These are phyloP conservation scores for Mycosphaerella sp. DNA, from an alignment of 2,329 filamentous ascomycete species.

Conservation along the genomic window DNA sequence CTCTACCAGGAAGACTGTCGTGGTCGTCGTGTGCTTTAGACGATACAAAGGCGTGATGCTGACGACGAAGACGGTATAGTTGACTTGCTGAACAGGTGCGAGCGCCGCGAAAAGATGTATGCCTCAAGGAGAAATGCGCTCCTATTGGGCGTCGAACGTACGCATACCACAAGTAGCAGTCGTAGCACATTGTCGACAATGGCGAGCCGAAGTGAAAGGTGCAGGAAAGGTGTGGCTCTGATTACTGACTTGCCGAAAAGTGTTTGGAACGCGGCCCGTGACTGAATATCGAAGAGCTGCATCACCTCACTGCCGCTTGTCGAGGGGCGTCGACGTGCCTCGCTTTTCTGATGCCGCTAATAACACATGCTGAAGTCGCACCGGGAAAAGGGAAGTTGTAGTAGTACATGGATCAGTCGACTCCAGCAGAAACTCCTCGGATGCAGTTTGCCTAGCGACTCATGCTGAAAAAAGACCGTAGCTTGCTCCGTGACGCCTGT, in stretches of 20 bases:
- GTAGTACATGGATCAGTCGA: conserved; percentile 27
- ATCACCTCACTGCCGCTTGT: conserved; percentile 16
- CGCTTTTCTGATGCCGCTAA: conserved; percentile 24
- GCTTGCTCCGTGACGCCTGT: conserved; percentile 21
- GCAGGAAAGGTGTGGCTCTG: conserved; percentile 25
- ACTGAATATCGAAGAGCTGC: conserved; percentile 19
- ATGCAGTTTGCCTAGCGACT: conserved; percentile 22
- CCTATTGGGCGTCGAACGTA: conserved; percentile 4
- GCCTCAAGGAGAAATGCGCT: conserved; percentile 6
- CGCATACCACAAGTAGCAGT: conserved; percentile 2
- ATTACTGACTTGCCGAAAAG: conserved; percentile 26
- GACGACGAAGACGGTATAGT: conserved; percentile 1
- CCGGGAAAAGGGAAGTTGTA: conserved; percentile 28
- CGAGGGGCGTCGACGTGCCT: conserved; percentile 18
- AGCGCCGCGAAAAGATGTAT: conserved; percentile 7
- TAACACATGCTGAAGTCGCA: conserved; percentile 33
- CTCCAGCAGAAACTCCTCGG: conserved; percentile 25
- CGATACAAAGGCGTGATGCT: not conserved
- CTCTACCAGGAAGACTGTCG: not conserved
- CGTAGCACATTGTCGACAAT: conserved; percentile 16
- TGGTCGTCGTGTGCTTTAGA: not conserved
- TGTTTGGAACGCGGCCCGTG: conserved; percentile 16
- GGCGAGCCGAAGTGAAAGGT: conserved; percentile 20
- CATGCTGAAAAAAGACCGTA: conserved; percentile 15
- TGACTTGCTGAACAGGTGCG: conserved; percentile 9